Evolutionary conservation across 768 basidiomycete genomes (phyloP).

Genomic region (Fomitopsis serialis): DNA sequence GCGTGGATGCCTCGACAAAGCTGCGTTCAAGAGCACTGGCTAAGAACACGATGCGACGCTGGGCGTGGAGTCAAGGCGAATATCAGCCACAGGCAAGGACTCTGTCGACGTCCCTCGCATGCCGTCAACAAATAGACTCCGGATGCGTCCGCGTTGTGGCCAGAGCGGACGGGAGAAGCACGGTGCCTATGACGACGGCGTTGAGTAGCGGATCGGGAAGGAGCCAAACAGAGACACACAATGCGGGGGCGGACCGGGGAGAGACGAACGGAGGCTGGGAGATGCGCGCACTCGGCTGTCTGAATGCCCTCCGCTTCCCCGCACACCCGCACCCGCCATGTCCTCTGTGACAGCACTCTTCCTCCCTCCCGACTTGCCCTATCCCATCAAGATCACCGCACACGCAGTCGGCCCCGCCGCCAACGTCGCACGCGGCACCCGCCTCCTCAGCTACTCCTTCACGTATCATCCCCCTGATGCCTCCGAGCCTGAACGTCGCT

Average conservation of each 20-base stretch:
- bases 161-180: not conserved
- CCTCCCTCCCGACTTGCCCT: conserved; percentile 76
- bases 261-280: not conserved
- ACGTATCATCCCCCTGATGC: conserved; percentile 47
- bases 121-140: no score
- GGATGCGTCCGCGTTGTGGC: not conserved
- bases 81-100: no score
- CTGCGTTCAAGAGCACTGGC: no score
- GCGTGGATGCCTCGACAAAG: no score
- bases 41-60: no score
- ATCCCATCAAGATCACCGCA: conserved; percentile 77
- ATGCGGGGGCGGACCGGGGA: not conserved
- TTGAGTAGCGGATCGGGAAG: conserved; percentile 2
- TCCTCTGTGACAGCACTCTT: conserved; percentile 67
- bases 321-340: conserved; percentile 26
- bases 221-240: not conserved
- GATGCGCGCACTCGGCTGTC: not conserved
- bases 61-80: no score
- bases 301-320: not conserved
- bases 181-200: conserved; percentile 5
- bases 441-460: conserved; percentile 83
- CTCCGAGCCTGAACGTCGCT: conserved; percentile 57
- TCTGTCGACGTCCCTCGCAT: no score
- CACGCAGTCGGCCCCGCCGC: conserved; percentile 45
- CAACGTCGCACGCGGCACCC: conserved; percentile 61